These are phyloP conservation scores for Chlamydomonas sp. DNA, from an alignment of 139 green algal genomes.

Conservation along the genomic window DNA sequence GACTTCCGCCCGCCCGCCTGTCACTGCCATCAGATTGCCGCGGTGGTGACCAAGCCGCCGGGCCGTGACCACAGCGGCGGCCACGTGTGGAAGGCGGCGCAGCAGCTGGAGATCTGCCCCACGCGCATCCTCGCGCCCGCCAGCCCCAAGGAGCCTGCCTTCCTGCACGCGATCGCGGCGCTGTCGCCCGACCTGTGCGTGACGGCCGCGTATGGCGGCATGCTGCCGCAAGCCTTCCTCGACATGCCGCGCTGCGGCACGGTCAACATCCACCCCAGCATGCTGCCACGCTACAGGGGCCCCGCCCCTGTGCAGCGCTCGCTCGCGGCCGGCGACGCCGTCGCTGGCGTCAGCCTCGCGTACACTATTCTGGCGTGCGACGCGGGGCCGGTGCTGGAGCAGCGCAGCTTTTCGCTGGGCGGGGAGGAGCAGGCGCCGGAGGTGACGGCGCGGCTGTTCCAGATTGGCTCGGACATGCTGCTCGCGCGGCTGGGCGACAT, in stretches of 20 bases:
- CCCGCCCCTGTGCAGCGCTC: slow-evolving; percentile 74
- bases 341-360: slow-evolving; percentile 62
- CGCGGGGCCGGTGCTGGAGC: slow-evolving; percentile 65
- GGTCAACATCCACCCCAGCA: slow-evolving; percentile 81
- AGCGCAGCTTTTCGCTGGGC: slow-evolving; percentile 23
- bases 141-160: no score
- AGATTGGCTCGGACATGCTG: slow-evolving; percentile 41
- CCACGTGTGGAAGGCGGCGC: no score
- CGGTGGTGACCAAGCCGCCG: no score
- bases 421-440: slow-evolving; percentile 41
- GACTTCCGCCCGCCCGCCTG: no score
- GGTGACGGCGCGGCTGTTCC: slow-evolving; percentile 52
- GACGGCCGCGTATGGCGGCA: slow-evolving; percentile 80
- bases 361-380: slow-evolving; percentile 80
- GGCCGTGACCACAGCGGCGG: no score
- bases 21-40: no score
- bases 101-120: no score
- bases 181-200: slow-evolving; percentile 70
- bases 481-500: slow-evolving; percentile 36
- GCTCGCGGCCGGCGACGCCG: slow-evolving; percentile 25
- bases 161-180: slow-evolving; percentile 46
- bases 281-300: slow-evolving; percentile 71
- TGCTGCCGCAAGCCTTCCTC: slow-evolving; percentile 69
- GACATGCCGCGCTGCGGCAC: slow-evolving; percentile 62
- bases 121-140: no score